Evolutionary conservation across 805 yeast genomes (phyloP), one percentile per base, ranked within the genome.

Genomic region (Starmerella floricola): DNA sequence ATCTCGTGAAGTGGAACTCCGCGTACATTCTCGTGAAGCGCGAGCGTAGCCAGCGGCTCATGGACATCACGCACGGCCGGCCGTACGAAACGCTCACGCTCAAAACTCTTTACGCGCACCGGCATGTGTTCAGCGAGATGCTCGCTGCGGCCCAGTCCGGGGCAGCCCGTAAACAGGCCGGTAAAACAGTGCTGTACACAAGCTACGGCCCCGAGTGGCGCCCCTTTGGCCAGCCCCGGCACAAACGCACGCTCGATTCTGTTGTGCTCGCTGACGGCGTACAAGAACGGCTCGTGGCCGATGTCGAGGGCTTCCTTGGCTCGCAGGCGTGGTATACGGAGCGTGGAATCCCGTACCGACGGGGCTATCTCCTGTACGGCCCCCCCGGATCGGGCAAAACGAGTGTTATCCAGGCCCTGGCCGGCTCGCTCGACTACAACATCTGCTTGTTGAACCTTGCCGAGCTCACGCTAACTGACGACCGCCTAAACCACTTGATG

Each of bases 131-230:
- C 54, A 66, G 69, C 23, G 76, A 79, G 8, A 65, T 91, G 47
- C 66, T 91, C 41, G 71, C 69, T 15, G 97, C 91, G 55, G 97
- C 97, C 3, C 84, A 87, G 54, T 62, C 67, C 30, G 62, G 84
- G 65, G 97, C 97, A 0, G 68, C 86, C 57, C 75, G 74, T 53
- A 71, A 79, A 24, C 79, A 81, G 46, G 94, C 85, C 57, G 97
- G 98, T 6, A 88, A 86, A 57, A 91, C 97, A 0, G 97, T 91
- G 6, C 64, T 91, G 4, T 91, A 74, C 60, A 84, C 95, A 3
- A 81, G 95, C 10, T 88, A 91, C 84, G 98, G 97, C 1, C 95
- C 95, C 23, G 98, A 91, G 57, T 91, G 98, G 98, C 70, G 97
- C 55, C 94, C 94, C 4, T 91, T 91, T 66, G 98, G 98, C 2